Evolutionary conservation across 106 monocot species (phyloP), one percentile per base, ranked within the genome.

Genomic region (Dendrobium chrysotoxum): DNA sequence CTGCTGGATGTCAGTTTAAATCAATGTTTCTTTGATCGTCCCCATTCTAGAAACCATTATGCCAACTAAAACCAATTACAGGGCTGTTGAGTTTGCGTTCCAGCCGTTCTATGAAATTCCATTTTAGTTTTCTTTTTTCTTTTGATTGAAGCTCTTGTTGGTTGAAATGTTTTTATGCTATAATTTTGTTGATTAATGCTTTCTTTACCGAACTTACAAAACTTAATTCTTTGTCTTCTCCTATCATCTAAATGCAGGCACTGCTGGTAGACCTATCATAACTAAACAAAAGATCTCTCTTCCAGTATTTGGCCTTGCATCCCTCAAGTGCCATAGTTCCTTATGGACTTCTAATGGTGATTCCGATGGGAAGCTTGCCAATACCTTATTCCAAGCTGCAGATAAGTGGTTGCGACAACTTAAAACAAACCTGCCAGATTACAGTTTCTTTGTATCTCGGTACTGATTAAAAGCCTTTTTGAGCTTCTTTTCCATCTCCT

Each of bases 231-330:
- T 68, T 31, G 68, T 31, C 31, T 31, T 16, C 28, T 70, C 15
- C 28, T 70, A 70, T 70, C 31, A 70, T 35, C 28, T 15, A 35
- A 70, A 31, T 70, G 70, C 30, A 70, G 70, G 31, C 31, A 70
- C 6, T 35, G 58, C 82, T 70, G 40, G 71, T 18, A 64, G 70
- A 38, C 85, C 82, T 47, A 42, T 53, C 2, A 31, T 85, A 65
- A 84, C 28, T 41, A 75, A n/a, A 78, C 85, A 79, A 20, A 86
- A 79, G 81, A 79, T 91, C n/a, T 80, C 84, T 35, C 82, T 91
- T 78, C 91, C 88, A 40, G 80, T 75, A 31, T 91, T 88, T 55
- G 91, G 88, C 21, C 66, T 91, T n/a, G 88, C 86, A 31, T 88
- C 91, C 16, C 88, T 88, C 71, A 91, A 91, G 83, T 67, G 84